These are phyloP conservation scores for Myochromella boudieri DNA, from an alignment of 768 basidiomycete species.

Conservation along the genomic window DNA sequence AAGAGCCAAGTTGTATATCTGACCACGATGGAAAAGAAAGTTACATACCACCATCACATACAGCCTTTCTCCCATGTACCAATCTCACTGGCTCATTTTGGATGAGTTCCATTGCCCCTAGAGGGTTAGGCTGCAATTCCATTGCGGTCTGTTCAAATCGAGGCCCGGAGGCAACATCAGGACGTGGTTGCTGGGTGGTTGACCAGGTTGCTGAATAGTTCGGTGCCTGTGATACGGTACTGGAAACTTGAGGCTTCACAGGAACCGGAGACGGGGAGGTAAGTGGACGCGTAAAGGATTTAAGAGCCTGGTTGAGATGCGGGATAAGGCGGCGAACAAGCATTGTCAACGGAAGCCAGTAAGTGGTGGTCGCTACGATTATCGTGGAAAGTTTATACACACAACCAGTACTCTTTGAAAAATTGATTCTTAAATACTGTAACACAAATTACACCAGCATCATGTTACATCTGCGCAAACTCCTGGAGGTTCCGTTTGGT, in stretches of 20 bases:
- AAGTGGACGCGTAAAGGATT: constrained; percentile 27
- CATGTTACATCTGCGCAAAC: too few species aligned
- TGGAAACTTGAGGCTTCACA: constrained; percentile 27
- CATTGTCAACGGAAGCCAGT: constrained; percentile 27
- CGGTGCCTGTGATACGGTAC: constrained; percentile 68
- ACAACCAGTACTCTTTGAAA: too few species aligned
- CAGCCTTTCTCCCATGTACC: constrained; percentile 79
- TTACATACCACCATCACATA: constrained; percentile 91
- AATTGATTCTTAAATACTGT: too few species aligned
- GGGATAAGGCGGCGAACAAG: constrained; percentile 38
- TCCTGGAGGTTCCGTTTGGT: constrained; percentile 27
- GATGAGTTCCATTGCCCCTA: constrained; percentile 90
- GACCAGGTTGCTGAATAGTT: constrained; percentile 87
- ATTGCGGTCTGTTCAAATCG: constrained; percentile 92
- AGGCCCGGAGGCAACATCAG: constrained; percentile 57
- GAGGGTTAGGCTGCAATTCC: constrained; percentile 85
- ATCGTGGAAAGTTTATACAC: too few species aligned
- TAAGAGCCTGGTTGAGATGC: constrained; percentile 29
- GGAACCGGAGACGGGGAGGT: constrained; percentile 27
- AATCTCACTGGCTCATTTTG: constrained; percentile 81
- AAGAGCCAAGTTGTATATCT: background rate
- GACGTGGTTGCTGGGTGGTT: constrained; percentile 73
- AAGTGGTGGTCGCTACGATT: constrained; percentile 6
- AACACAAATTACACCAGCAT: too few species aligned
- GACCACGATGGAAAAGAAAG: background rate